Evolutionary conservation across 192 early-diverging fungal species (phyloP), one percentile per base, ranked within the genome.

Genomic region (Dispira simplex): DNA sequence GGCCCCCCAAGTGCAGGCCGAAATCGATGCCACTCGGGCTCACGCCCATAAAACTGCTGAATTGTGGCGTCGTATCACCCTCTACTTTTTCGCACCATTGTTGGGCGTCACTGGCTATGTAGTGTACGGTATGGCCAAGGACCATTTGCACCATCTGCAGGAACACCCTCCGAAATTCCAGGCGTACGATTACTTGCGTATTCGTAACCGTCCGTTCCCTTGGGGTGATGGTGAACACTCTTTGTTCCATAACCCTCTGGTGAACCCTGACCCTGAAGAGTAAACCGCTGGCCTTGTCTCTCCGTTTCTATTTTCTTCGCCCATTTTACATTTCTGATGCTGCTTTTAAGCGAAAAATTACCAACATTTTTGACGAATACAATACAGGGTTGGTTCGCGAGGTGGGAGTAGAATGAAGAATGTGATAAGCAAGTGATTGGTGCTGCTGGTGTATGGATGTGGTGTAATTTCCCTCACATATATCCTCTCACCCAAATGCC

Each of bases 171-270:
- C 56, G 2, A 2, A 20, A 57, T 82, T 58, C 46, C 47, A 65
- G 46, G 64, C 55, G 46, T 66, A 63, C 28, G 71, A 75, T 18
- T 70, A 82, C 77, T 46, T 79, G 70, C 64, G 75, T 28, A 82
- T 79, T 69, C 56, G 80, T 25, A 77, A 75, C n/a, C 62, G 67
- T 68, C 63, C 63, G 0, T 75, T 66, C 71, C 75, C 80, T 46
- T 81, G 75, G 77, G 79, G 79, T 45, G 75, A 79, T 70, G 66
- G 66, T 21, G 67, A 74, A 66, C 62, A 73, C 56, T 70, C 71
- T 51, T 66, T 77, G 59, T 79, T 79, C 72, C 16, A 26, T 14
- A 71, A 77, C 64, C 48, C 49, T 23, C 48, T 51, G 48, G 48
- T 51, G 2, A 51, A 51, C 9, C 48, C 48, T 9, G 48, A 51